Evolutionary conservation across 1,284 basidiomycete genomes (phyloP).

Genomic region (Leccinum laetum): DNA sequence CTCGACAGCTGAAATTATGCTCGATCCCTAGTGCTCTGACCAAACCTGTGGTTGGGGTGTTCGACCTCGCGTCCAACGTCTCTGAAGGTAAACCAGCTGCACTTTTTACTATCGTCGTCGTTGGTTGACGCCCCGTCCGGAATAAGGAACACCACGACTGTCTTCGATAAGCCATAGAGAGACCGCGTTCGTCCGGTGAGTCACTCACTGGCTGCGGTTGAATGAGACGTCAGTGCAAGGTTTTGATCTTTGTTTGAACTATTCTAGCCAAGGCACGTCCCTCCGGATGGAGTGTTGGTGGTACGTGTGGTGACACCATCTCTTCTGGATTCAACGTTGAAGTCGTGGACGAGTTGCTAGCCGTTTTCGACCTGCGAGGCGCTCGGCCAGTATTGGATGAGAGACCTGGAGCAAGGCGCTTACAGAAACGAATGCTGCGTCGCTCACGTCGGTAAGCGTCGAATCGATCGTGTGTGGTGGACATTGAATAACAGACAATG

Average conservation of each 20-base stretch:
- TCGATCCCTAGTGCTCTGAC: constrained; percentile 71
- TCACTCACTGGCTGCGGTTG: constrained; percentile 8
- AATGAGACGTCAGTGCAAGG: neutral
- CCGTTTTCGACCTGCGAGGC: constrained; percentile 90
- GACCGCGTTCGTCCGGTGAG: constrained; percentile 84
- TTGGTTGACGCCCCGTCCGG: constrained; percentile 37
- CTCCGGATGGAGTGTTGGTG: constrained; percentile 82
- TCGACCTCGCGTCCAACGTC: constrained; percentile 95
- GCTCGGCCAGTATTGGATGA: constrained; percentile 96
- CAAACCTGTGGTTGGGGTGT: constrained; percentile 96
- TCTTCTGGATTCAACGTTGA: constrained; percentile 3
- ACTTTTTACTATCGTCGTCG: neutral
- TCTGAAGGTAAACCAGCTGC: constrained; percentile 69
- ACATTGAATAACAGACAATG: constrained; percentile 54
- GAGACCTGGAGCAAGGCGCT: constrained; percentile 86
- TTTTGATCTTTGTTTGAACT: neutral
- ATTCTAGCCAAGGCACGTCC: constrained; percentile 79
- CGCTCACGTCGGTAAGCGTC: constrained; percentile 79
- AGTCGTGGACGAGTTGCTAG: constrained; percentile 37
- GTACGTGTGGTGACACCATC: constrained; percentile 44
- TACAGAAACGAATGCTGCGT: constrained; percentile 89
- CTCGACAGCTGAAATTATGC: constrained; percentile 14
- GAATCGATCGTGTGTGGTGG: constrained; percentile 1
- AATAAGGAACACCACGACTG: constrained; percentile 97
- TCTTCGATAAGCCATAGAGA: constrained; percentile 92